Evolutionary conservation across 1,284 basidiomycete genomes (phyloP).

Genomic region (Trichosporon sp.): DNA sequence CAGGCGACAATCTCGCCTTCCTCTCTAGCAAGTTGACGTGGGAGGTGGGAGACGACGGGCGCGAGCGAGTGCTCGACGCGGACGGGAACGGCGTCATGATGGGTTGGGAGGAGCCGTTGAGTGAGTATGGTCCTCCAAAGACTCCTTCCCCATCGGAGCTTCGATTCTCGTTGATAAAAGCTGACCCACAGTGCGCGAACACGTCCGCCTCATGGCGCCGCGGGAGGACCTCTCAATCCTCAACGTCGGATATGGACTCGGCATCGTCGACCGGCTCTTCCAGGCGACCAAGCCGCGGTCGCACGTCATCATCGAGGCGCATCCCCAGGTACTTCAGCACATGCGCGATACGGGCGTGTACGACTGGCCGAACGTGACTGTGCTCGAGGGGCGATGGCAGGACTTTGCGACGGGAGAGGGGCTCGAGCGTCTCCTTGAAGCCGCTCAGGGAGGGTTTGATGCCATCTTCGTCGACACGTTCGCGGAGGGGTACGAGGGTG

Average conservation of each 20-base stretch:
- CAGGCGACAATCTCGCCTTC: constrained; percentile 69
- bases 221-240: constrained; percentile 61
- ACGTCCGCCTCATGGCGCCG: constrained; percentile 54
- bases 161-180: background rate
- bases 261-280: constrained; percentile 83
- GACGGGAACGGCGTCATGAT: constrained; percentile 82
- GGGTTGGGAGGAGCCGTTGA: constrained; percentile 85
- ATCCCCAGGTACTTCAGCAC: constrained; percentile 78
- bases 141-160: background rate
- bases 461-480: constrained; percentile 94
- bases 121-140: constrained; percentile 45
- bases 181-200: constrained; percentile 49
- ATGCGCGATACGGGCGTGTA: constrained; percentile 74
- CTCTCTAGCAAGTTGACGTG: constrained; percentile 67
- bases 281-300: constrained; percentile 55
- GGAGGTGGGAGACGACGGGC: constrained; percentile 64
- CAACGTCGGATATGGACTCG: constrained; percentile 91
- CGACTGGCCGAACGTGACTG: constrained; percentile 65
- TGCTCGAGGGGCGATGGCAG: constrained; percentile 90
- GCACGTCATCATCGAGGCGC: constrained; percentile 93
- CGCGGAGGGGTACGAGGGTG: constrained; percentile 75
- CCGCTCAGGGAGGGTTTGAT: constrained; percentile 62
- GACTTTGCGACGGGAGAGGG: constrained; percentile 55
- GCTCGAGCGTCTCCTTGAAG: constrained; percentile 38
- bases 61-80: constrained; percentile 58